Base-by-base conservation (phyloP, 177 flowering plant genomes). In the Telopea speciosissima region DNA sequence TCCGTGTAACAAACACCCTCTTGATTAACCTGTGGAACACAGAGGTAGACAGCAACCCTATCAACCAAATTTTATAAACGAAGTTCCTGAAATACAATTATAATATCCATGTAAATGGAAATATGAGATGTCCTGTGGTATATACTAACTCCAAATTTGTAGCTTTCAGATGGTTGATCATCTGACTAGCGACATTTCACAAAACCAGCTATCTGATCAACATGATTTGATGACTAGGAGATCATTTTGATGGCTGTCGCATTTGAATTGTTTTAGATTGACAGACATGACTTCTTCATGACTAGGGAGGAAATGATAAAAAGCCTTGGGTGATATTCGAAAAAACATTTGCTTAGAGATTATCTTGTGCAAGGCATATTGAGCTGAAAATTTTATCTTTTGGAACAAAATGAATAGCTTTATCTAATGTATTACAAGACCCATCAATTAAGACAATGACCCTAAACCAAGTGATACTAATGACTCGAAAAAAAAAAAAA, bases 1-100 rank as follows among this genome's bases (percentile, higher is more conserved):
- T 88, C 85, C 24, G 5, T 19, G 45, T 87, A 87, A 25, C 78
- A 40, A 58, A 78, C 52, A 63, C 78, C 81, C 31, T 64, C 67
- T 71, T 69, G 75, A 68, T 73, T 74, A 49, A 72, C 83, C 92
- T 88, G 63, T 63, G 70, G 26, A 63, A 63, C 19, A 63, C 49
- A 63, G 63, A 24, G 9, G 26, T 4, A 25, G 6, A 0, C 14
- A 62, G 36, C 21, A 62, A 9, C 5, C 8, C 3, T 24, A 61
- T 23, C 10, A 23, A 36, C 9, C 26, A 61, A 24, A 24, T 9
- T n/a, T 61, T 8, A 23, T 23, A 61, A 19, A 61, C n/a, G 13
- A 24, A 61, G 63, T 24, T 23, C 26, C 16, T 24, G 10, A 24
- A 10, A 61, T 23, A 24, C 10, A 14, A 61, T 61, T 36, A 36